A percentile compares a stretch with the other conserved stretches of the same genome.
phyloP scores from a whole-genome alignment of 768 basidiomycete genomes.

The Hemileccinum impolitum region DNA sequence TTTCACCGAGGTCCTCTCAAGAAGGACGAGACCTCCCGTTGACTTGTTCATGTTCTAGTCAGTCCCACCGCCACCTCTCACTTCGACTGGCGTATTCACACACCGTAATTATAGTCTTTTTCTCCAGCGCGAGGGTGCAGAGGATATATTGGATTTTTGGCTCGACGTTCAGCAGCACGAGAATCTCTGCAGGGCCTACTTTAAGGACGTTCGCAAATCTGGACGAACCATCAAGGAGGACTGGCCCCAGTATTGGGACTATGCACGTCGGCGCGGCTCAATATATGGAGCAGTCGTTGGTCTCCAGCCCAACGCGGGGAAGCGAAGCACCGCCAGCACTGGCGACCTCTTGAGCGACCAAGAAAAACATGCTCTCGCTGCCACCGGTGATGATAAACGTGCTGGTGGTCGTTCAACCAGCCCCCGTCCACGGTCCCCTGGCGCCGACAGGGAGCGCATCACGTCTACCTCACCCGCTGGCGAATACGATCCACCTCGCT shows the following conservation, averaged over 20 bases:
- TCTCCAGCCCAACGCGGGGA: conserved; percentile 55
- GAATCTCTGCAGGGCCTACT: conserved; percentile 96
- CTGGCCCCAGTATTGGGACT: conserved; percentile 98
- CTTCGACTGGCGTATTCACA: conserved; percentile 4
- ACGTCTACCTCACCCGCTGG: conserved; percentile 47
- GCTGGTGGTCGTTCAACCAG: conserved; percentile 56
- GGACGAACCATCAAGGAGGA: conserved; percentile 91
- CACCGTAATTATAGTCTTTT: conserved; percentile 65
- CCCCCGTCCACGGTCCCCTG: conserved; percentile 47
- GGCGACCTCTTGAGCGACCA: conserved; percentile 65
- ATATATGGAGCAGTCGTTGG: conserved; percentile 92
- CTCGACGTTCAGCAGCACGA: conserved; percentile 99
- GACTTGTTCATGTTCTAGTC: conserved; percentile 99
- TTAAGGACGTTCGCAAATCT: conserved; percentile 97
- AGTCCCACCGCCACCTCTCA: conserved; percentile 33
- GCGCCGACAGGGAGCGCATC: conserved; percentile 34
- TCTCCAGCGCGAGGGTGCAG: conserved; percentile 91
- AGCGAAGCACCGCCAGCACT: conserved; percentile 83
- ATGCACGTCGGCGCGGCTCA: conserved; percentile 86
- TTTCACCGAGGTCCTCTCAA: conserved; percentile 85
- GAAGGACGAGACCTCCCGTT: conserved; percentile 89
- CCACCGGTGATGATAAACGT: conserved; percentile 41
- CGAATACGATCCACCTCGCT: conserved; percentile 53
- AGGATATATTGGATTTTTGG: conserved; percentile 98
- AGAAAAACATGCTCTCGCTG: conserved; percentile 64